Evolutionary conservation across 2,329 filamentous ascomycete genomes (phyloP).

Genomic region (Beauveria brongniartii): DNA sequence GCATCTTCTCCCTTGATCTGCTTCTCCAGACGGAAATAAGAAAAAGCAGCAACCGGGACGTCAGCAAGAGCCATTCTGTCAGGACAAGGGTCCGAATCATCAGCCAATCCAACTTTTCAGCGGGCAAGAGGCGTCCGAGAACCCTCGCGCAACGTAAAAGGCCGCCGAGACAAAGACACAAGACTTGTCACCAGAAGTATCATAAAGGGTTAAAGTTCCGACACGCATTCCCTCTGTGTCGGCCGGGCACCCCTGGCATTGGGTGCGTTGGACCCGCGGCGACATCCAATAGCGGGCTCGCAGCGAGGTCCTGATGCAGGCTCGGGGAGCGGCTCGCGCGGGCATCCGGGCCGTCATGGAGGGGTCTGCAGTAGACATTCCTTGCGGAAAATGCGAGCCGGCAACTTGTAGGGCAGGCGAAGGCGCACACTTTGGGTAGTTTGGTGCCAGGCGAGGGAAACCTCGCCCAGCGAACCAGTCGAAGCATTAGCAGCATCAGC

Average conservation of each 20-base stretch:
- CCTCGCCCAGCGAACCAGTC: not conserved
- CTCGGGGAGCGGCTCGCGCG: slow-evolving; percentile 49
- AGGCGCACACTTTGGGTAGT: slow-evolving; percentile 41
- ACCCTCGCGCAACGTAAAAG: slow-evolving; percentile 47
- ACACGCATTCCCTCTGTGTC: slow-evolving; percentile 51
- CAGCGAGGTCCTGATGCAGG: slow-evolving; percentile 49
- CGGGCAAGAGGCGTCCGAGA: slow-evolving; percentile 29
- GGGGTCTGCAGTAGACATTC: slow-evolving; percentile 49
- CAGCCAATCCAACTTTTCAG: slow-evolving; percentile 43
- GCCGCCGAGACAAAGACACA: slow-evolving; percentile 50
- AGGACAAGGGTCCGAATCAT: slow-evolving; percentile 33
- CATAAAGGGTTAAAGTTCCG: slow-evolving; percentile 96
- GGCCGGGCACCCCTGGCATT: slow-evolving; percentile 29
- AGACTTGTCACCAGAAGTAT: slow-evolving; percentile 59
- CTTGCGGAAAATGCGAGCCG: slow-evolving; percentile 63
- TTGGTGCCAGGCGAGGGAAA: slow-evolving; percentile 35
- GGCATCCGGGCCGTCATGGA: slow-evolving; percentile 26
- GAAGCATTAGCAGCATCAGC: slow-evolving; percentile 5
- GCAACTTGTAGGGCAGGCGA: slow-evolving; percentile 73
- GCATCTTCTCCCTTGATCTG: slow-evolving; percentile 49
- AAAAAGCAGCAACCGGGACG: slow-evolving; percentile 43
- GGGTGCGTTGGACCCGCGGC: slow-evolving; percentile 29
- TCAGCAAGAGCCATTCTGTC: slow-evolving; percentile 17
- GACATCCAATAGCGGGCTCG: slow-evolving; percentile 37
- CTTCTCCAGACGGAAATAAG: not conserved